Conservation (phyloP, 2,329 filamentous ascomycete genomes). For the Trichoderma harzianum region DNA sequence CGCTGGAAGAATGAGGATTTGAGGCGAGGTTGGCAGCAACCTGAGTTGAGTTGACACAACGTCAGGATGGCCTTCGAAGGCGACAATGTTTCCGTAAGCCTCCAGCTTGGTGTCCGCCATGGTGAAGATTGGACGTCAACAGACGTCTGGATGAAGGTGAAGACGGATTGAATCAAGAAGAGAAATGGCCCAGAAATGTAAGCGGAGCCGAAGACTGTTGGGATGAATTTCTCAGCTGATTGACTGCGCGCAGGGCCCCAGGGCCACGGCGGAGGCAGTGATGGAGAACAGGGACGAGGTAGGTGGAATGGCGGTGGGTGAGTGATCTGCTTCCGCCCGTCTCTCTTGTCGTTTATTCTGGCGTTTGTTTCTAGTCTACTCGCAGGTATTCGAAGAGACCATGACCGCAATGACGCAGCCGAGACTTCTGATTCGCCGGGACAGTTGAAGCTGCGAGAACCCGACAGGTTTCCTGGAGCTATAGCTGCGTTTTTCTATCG, state of each 20-base stretch:
- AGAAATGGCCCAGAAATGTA: background rate
- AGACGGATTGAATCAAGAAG: background rate
- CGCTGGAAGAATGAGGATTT: constrained; percentile 55
- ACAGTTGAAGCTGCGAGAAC: background rate
- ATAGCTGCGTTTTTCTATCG: constrained; percentile 8
- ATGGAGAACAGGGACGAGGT: constrained; percentile 1
- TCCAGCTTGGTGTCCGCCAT: constrained; percentile 28
- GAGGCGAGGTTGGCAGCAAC: constrained; percentile 55
- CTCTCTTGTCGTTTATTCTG: background rate
- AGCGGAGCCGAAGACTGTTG: background rate
- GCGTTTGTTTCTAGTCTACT: background rate
- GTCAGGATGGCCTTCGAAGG: constrained; percentile 57
- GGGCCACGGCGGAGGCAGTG: background rate
- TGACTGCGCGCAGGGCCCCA: background rate
- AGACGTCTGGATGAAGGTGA: background rate
- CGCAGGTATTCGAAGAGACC: background rate
- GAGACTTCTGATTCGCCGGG: background rate
- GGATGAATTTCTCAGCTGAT: background rate
- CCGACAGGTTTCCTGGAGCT: background rate
- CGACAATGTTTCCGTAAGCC: constrained; percentile 50
- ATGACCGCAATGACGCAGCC: constrained; percentile 7
- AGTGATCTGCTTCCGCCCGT: background rate
- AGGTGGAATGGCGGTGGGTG: constrained; percentile 10
- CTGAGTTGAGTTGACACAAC: constrained; percentile 57
- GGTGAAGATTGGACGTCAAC: background rate